Percentiles rank a stretch among this genome's conserved stretches.
Conservation (phyloP, 2,329 filamentous ascomycete species). For the Colletotrichum ledebouriae region DNA sequence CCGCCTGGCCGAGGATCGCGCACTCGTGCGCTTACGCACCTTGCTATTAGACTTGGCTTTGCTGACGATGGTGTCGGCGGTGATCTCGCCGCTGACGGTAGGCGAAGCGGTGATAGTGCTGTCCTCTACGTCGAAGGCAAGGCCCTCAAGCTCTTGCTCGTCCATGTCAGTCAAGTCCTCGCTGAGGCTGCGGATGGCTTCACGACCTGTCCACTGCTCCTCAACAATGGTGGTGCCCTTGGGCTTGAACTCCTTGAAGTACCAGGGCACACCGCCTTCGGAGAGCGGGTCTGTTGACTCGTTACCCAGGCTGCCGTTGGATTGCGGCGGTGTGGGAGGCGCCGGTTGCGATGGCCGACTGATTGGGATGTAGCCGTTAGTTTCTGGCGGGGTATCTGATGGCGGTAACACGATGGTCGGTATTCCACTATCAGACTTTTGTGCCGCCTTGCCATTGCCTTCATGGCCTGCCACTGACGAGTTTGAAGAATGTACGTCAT, state of each 20-base stretch:
- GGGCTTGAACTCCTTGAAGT: slow-evolving; percentile 84
- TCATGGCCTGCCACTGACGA: slow-evolving; percentile 49
- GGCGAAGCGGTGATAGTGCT: slow-evolving; percentile 59
- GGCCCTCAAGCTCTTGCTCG: slow-evolving; percentile 86
- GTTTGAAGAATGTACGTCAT: slow-evolving; percentile 45
- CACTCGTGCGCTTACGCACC: slow-evolving; percentile 51
- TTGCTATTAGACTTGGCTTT: slow-evolving; percentile 49
- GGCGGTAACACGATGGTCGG: slow-evolving; percentile 48
- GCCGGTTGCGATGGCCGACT: slow-evolving; percentile 53
- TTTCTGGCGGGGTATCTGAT: slow-evolving; percentile 62
- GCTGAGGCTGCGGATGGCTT: slow-evolving; percentile 77
- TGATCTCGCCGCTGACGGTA: slow-evolving; percentile 40
- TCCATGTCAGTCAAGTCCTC: slow-evolving; percentile 94
- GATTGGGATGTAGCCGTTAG: slow-evolving; percentile 59
- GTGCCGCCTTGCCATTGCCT: slow-evolving; percentile 43
- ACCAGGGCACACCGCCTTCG: slow-evolving; percentile 89
- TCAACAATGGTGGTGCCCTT: slow-evolving; percentile 83
- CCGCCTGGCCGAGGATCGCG: slow-evolving; percentile 50
- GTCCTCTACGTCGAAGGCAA: slow-evolving; percentile 68
- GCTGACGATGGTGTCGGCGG: slow-evolving; percentile 43
- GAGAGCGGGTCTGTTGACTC: slow-evolving; percentile 67
- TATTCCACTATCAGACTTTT: slow-evolving; percentile 47
- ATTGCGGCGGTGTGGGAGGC: slow-evolving; percentile 77
- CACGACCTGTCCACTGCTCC: slow-evolving; percentile 79
- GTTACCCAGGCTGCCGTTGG: slow-evolving; percentile 67